phyloP scores from a whole-genome alignment of 75 land plant species.

The Cunninghamia lanceolata region DNA sequence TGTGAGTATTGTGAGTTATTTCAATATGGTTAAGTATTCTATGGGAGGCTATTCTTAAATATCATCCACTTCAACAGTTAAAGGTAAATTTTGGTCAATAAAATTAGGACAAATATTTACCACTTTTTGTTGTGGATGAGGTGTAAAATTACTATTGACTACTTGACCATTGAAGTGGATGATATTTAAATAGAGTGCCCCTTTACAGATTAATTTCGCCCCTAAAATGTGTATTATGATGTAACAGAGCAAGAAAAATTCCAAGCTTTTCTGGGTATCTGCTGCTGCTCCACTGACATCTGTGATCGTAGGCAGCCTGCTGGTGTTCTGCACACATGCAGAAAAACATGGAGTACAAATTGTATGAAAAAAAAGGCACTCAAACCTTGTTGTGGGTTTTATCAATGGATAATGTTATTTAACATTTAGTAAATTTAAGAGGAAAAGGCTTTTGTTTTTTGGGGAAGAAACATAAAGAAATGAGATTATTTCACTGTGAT shows the following conservation, averaged over 20 bases:
- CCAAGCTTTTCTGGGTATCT: slow-evolving; percentile 71
- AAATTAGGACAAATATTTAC: no score
- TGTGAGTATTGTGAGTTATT: slow-evolving; percentile 12
- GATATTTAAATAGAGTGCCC: no score
- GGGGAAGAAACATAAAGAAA: slow-evolving; percentile 2
- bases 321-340: slow-evolving; percentile 53
- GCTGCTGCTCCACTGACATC: slow-evolving; percentile 65
- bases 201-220: background rate
- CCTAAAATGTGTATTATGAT: background rate
- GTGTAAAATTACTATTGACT: no score
- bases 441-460: background rate
- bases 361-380: slow-evolving; percentile 35
- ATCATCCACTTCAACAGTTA: no score
- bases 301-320: slow-evolving; percentile 45
- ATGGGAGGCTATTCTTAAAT: no score
- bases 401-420: background rate
- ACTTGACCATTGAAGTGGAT: no score
- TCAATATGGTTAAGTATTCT: background rate
- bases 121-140: no score
- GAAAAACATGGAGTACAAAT: slow-evolving; percentile 64
- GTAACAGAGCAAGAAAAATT: slow-evolving; percentile 36
- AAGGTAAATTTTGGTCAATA: no score
- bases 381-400: slow-evolving; percentile 11
- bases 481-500: background rate
- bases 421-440: background rate